Evolutionary conservation across 225 moss, liverwort and hornwort species (phyloP).

Genomic region (Sphagnum contortum): DNA sequence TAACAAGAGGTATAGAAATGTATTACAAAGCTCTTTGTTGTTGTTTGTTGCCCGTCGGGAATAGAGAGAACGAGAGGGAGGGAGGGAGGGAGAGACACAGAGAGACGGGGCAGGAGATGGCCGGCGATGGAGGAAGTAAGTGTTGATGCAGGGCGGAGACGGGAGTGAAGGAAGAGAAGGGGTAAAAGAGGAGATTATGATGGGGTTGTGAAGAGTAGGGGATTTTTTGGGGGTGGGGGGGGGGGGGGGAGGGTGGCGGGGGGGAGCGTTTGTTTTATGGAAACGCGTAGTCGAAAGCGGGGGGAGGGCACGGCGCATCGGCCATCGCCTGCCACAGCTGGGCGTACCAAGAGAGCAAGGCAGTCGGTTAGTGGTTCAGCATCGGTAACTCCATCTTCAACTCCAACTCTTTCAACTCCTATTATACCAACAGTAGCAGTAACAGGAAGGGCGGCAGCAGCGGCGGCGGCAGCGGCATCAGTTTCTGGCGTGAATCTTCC

Average conservation of each 20-base stretch:
- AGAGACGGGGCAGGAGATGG: no score
- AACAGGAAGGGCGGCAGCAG: slow-evolving; percentile 28
- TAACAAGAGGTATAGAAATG: no score
- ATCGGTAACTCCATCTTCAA: slow-evolving; percentile 40
- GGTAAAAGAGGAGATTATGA: slow-evolving; percentile 2
- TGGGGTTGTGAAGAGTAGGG: slow-evolving; percentile 19
- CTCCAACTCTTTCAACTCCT: slow-evolving; percentile 80
- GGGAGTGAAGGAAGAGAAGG: slow-evolving; percentile 4
- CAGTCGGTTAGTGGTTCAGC: slow-evolving; percentile 38
- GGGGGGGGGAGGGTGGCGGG: slow-evolving; percentile 38
- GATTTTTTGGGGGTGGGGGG: slow-evolving; percentile 12
- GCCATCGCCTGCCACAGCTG: slow-evolving; percentile 91
- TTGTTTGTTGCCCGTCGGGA: no score
- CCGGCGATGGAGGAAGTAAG: no score
- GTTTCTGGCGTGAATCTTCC: slow-evolving; percentile 6
- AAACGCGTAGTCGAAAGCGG: slow-evolving; percentile 99
- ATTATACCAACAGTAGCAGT: slow-evolving; percentile 66
- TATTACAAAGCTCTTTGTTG: no score
- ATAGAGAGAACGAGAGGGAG: no score
- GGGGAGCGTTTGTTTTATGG: slow-evolving; percentile 96
- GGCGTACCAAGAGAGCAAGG: slow-evolving; percentile 58
- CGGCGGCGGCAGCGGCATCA: neutral
- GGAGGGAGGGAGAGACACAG: no score
- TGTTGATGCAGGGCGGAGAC: neutral
- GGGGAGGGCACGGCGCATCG: slow-evolving; percentile 99